Evolutionary conservation across 2,329 filamentous ascomycete genomes (phyloP).

Genomic region (Boeremia lycopersici): DNA sequence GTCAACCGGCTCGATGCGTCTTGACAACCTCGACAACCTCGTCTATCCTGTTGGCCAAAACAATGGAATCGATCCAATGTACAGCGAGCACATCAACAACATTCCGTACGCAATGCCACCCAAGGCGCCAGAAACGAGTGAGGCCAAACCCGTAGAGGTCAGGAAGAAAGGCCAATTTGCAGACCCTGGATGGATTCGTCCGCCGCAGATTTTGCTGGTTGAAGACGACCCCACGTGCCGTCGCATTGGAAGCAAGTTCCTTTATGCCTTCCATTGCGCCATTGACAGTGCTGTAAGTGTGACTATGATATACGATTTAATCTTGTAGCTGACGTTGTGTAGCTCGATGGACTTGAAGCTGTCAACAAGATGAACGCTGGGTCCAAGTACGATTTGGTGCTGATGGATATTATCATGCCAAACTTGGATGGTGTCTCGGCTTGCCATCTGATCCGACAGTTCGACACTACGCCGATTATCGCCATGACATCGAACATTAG

Average conservation of each 20-base stretch:
- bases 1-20: constrained; percentile 59
- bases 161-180: constrained; percentile 66
- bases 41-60: constrained; percentile 92
- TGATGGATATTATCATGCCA: constrained; percentile 84
- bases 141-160: constrained; percentile 56
- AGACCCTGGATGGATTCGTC: constrained; percentile 68
- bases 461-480: constrained; percentile 85
- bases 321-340: background rate
- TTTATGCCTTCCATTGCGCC: constrained; percentile 68
- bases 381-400: constrained; percentile 66
- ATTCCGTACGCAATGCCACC: constrained; percentile 83
- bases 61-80: constrained; percentile 93
- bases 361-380: constrained; percentile 80
- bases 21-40: constrained; percentile 68
- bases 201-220: constrained; percentile 84
- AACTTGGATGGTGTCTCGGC: constrained; percentile 93
- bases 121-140: constrained; percentile 61
- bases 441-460: constrained; percentile 89
- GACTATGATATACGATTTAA: no score
- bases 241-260: constrained; percentile 69
- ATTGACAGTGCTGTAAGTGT: constrained; percentile 67
- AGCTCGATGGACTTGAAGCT: constrained; percentile 88
- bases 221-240: constrained; percentile 77
- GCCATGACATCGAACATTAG: constrained; percentile 99
- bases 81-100: constrained; percentile 91